Conservation (phyloP, 768 basidiomycete species). For the Tylopilus subfusipes region DNA sequence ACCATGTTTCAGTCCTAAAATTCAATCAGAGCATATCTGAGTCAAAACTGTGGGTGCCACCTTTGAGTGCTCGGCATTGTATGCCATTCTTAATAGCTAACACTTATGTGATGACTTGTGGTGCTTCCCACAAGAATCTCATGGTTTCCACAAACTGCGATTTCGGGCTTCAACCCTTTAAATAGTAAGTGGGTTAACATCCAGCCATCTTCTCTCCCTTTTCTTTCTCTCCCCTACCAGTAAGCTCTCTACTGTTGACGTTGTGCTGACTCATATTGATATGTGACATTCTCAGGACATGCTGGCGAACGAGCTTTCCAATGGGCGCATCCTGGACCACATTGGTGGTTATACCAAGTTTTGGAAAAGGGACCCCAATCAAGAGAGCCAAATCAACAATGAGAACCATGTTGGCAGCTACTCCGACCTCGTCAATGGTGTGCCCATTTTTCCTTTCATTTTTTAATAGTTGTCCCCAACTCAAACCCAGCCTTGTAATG, state of each 20-base stretch:
- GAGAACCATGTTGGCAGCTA: conserved; percentile 77
- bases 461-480: background rate
- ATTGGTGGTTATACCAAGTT: conserved; percentile 85
- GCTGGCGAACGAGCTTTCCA: conserved; percentile 34
- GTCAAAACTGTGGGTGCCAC: no score
- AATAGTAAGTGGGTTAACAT: conserved; percentile 9
- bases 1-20: no score
- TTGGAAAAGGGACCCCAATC: conserved; percentile 80
- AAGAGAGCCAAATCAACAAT: conserved; percentile 64
- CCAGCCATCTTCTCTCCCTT: background rate
- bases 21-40: no score
- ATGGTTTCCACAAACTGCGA: no score
- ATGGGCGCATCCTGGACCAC: conserved; percentile 62
- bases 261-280: background rate
- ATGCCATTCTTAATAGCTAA: no score
- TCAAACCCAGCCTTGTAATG: background rate
- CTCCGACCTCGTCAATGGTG: conserved; percentile 92
- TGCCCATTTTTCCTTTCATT: no score
- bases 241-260: background rate
- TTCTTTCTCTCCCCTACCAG: background rate
- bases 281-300: conserved; percentile 2
- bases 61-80: no score
- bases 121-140: no score
- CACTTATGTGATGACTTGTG: no score
- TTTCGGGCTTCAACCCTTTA: conserved; percentile 11